Evolutionary conservation across 2,329 filamentous ascomycete species (phyloP).

Genomic region (Zasmidium angulare): DNA sequence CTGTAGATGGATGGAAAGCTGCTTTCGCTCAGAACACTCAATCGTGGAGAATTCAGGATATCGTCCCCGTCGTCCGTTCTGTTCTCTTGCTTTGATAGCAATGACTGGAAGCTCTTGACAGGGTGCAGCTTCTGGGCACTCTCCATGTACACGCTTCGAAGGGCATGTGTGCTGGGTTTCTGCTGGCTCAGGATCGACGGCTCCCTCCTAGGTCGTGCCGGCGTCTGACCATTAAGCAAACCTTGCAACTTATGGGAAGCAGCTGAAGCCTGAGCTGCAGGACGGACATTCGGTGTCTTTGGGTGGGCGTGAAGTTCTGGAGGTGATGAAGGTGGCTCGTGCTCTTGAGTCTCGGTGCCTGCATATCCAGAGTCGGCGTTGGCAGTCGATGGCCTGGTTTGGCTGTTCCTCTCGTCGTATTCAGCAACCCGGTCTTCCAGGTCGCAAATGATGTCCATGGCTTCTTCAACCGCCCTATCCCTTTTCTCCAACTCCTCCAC

Average conservation of each 20-base stretch:
- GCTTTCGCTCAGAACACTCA: constrained; percentile 39
- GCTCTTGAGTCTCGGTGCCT: constrained; percentile 34
- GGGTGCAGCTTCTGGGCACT: constrained; percentile 30
- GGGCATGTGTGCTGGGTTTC: constrained; percentile 35
- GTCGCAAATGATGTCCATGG: constrained; percentile 66
- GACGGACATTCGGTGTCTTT: constrained; percentile 14
- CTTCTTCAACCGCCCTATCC: constrained; percentile 70
- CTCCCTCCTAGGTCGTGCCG: constrained; percentile 29
- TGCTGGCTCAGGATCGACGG: constrained; percentile 33
- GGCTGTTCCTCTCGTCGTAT: constrained; percentile 25
- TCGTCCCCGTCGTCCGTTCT: constrained; percentile 28
- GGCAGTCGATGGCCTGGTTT: constrained; percentile 35
- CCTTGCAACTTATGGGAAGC: constrained; percentile 27
- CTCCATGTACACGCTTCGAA: constrained; percentile 37
- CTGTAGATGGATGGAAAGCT: constrained; percentile 40
- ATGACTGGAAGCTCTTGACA: constrained; percentile 37
- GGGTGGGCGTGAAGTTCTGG: constrained; percentile 13
- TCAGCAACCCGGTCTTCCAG: constrained; percentile 53
- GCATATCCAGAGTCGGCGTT: constrained; percentile 38
- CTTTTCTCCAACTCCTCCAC: constrained; percentile 63
- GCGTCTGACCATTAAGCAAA: constrained; percentile 23
- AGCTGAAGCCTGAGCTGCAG: constrained; percentile 20
- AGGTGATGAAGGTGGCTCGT: constrained; percentile 28
- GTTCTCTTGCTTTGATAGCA: constrained; percentile 33
- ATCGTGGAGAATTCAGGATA: constrained; percentile 33